Base-by-base conservation (phyloP, 148 eudicot genomes). In the Polygonum aviculare region DNA sequence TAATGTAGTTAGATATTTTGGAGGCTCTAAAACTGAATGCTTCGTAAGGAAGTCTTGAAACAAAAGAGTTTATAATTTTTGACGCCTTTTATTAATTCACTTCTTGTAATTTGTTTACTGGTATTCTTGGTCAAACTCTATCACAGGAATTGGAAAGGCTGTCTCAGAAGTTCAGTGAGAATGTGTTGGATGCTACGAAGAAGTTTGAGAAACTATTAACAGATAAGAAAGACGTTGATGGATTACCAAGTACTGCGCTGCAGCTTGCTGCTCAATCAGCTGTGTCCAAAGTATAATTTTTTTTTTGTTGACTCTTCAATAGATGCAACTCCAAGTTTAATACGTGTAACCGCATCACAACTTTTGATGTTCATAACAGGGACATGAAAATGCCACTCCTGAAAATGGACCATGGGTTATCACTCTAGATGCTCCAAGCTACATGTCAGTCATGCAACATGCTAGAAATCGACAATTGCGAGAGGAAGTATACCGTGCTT, bases 261-360 rank as follows among this genome's bases (percentile, higher is more conserved):
- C 98, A 93, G 31, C 86, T 93, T 83, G 99, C 93, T 72, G 97
- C 99, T 74, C 99, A 96, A 83, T 93, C 97, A 63, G 99, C 99
- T 50, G 87, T 86, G 62, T 83, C 99, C 57, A 96, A 96, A 92
- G 99, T 95, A 78, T 48, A 12, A 12, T 26, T 0, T 26, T 63
- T 70, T 1, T 8, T 41, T 72, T 45, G 75, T 54, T 1, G 0
- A 36, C 36, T 1, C 72, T 60, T 26, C 67, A 60, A 8, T 22
- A 60, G 16, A 26, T 8, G 67, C 12, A 60, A 54, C 60, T 54
- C 60, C 26, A 10, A 67, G 16, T 36, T 15, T 18, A 31, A 18
- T 67, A 38, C n/a, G 2, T 16, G 19, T 67, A 35, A 67, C 38
- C 16, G 72, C 19, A 1, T 67, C 16, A 0, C 19, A 67, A 14